phyloP scores from a whole-genome alignment of 2,329 filamentous ascomycete species.

The Didymellaceae sp. region DNA sequence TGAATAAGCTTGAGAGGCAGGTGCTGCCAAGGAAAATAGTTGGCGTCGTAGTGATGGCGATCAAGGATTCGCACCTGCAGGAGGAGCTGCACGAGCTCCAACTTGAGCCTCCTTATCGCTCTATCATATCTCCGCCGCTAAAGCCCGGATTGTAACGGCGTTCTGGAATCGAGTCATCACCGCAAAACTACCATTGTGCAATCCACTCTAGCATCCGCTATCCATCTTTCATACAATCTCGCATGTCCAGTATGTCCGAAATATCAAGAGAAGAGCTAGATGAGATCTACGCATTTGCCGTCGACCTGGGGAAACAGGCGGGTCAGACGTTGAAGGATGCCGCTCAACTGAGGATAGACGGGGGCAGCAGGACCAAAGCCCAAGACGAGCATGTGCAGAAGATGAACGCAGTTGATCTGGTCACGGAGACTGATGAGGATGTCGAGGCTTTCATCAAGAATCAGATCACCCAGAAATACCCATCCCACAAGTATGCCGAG shows the following conservation, averaged over 20 bases:
- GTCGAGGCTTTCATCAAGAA: conserved; percentile 73
- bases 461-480: conserved; percentile 66
- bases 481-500: conserved; percentile 67
- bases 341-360: conserved; percentile 62
- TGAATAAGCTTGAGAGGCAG: not conserved
- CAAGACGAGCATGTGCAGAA: conserved; percentile 65
- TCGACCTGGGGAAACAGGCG: conserved; percentile 73
- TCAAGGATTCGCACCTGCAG: not conserved
- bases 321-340: conserved; percentile 71
- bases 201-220: conserved; percentile 6
- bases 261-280: conserved; percentile 58
- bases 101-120: conserved; percentile 11
- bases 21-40: not conserved
- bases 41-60: not conserved
- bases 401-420: conserved; percentile 77
- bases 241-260: conserved; percentile 28
- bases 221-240: not conserved
- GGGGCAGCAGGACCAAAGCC: conserved; percentile 30
- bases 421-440: conserved; percentile 78
- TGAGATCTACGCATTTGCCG: conserved; percentile 72
- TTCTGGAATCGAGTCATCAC: conserved; percentile 16
- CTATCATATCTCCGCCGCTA: conserved; percentile 17
- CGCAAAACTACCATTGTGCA: conserved; percentile 4
- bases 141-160: conserved; percentile 14
- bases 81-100: not conserved